phyloP scores from a whole-genome alignment of 495 filamentous ascomycete genomes.

The Xylaria telfairii region DNA sequence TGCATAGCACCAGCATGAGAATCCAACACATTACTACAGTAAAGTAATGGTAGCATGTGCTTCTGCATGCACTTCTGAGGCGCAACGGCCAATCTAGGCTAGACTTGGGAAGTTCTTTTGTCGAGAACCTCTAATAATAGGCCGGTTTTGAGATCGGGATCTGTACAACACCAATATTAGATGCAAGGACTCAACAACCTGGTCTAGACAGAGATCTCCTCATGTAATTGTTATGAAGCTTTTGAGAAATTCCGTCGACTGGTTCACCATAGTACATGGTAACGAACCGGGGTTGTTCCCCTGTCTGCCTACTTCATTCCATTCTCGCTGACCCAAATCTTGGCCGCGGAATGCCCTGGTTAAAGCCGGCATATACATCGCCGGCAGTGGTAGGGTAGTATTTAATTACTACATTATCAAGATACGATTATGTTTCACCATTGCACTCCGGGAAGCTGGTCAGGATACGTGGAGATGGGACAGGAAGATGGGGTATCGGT shows the following conservation, averaged over 20 bases:
- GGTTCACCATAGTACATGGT: neutral
- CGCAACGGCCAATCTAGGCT: neutral
- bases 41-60: neutral
- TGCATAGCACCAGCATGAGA: constrained; percentile 5
- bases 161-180: neutral
- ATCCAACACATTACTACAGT: constrained; percentile 1
- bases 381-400: neutral
- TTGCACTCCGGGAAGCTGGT: neutral
- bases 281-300: constrained; percentile 8
- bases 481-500: neutral
- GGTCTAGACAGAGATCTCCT: neutral
- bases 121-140: neutral
- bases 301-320: neutral
- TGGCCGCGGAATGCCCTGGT: neutral
- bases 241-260: neutral
- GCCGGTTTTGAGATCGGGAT: neutral
- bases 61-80: constrained; percentile 7
- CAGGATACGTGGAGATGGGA: neutral
- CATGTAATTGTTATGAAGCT: neutral
- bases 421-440: neutral
- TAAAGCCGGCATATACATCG: neutral
- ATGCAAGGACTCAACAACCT: neutral
- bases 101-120: neutral
- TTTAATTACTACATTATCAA: neutral
- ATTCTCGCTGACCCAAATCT: neutral